phyloP scores from a whole-genome alignment of 768 basidiomycete species.

The Kwoniella dejecticola region DNA sequence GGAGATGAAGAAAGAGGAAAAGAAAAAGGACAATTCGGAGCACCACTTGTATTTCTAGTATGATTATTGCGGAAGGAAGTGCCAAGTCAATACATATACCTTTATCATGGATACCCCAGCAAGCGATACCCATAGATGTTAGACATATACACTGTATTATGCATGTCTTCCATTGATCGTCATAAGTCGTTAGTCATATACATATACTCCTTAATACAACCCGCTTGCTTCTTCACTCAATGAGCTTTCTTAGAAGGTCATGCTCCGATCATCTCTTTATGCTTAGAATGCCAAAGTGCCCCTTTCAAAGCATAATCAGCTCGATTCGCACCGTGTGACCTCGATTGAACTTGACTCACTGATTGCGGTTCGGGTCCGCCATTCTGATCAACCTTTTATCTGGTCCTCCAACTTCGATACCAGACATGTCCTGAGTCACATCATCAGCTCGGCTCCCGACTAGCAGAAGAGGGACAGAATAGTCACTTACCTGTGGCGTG shows the following conservation, averaged over 20 bases:
- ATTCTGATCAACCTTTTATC: conserved; percentile 46
- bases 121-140: background rate
- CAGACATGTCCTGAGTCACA: conserved; percentile 41
- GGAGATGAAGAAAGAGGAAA: background rate
- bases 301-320: background rate
- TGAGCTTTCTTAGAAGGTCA: too few relatives aligned
- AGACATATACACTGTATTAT: conserved; percentile 1
- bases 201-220: too few relatives aligned
- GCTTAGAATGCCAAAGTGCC: conserved; percentile 14
- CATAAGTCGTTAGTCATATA: background rate
- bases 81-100: too few relatives aligned
- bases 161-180: background rate
- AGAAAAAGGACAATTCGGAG: too few relatives aligned
- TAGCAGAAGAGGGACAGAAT: background rate
- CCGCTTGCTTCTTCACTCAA: too few relatives aligned
- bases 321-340: too few relatives aligned
- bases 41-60: too few relatives aligned
- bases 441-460: background rate
- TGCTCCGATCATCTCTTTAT: too few relatives aligned
- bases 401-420: conserved; percentile 33
- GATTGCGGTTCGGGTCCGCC: conserved; percentile 46
- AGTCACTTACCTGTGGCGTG: conserved; percentile 70
- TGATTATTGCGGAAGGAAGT: too few relatives aligned
- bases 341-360: too few relatives aligned
- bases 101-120: too few relatives aligned